These are phyloP conservation scores for Trichophyton schoenleinii DNA, from an alignment of 2,329 filamentous ascomycete genomes.

Conservation along the genomic window DNA sequence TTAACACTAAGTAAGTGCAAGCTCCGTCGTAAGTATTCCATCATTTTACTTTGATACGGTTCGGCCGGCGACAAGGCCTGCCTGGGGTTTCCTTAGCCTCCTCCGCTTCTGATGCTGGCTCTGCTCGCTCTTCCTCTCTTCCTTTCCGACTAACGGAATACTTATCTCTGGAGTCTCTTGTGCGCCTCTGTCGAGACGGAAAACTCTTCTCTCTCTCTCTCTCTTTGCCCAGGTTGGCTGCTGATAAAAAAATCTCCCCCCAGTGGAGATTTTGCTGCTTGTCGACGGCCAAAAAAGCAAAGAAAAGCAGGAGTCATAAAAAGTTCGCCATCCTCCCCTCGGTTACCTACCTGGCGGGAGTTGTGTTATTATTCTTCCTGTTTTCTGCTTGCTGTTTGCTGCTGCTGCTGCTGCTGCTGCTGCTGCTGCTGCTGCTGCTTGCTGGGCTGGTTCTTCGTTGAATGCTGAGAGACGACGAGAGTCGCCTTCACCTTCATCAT, in stretches of 20 bases:
- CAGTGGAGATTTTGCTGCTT: background rate
- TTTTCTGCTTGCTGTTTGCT: background rate
- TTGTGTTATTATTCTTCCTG: background rate
- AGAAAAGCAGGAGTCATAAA: background rate
- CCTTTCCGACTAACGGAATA: background rate
- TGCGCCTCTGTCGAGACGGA: background rate
- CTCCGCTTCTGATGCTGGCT: background rate
- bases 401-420: background rate
- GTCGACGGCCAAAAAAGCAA: background rate
- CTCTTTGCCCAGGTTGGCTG: too few relatives aligned
- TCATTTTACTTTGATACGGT: background rate
- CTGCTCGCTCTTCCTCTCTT: background rate
- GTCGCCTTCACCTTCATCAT: background rate
- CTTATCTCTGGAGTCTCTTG: background rate
- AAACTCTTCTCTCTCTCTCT: background rate
- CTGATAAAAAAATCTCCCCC: background rate
- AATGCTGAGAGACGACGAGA: background rate
- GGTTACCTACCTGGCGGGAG: background rate
- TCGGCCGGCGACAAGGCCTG: background rate
- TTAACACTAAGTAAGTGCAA: too few relatives aligned
- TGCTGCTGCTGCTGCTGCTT: background rate
- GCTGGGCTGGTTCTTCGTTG: background rate
- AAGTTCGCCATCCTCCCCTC: background rate
- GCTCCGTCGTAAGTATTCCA: too few relatives aligned
- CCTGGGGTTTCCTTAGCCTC: background rate